Base-by-base conservation (phyloP, 176 grass and related monocot genomes). In the Raddia guianensis region DNA sequence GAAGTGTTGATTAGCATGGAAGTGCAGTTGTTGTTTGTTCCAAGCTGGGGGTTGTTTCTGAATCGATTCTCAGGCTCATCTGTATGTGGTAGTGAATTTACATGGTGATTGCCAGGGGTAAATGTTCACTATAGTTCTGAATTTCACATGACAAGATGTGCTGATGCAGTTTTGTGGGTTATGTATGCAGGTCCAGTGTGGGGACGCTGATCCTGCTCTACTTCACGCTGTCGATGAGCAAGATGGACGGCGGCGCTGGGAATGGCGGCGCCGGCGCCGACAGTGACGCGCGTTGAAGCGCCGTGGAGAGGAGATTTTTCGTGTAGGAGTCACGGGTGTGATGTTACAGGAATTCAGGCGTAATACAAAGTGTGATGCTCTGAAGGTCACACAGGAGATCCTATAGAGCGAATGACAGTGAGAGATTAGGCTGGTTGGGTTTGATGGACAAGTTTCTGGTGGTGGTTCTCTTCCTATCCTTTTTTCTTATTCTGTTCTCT, bases 131-230 rank as follows among this genome's bases (percentile, higher is more conserved):
- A 3, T 7, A 21, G 2, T 40, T 43, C 40, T 49, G 21, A 63
- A 18, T 27, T 49, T 8, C 43, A 33, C 44, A 71, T 9, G 21
- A 33, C 44, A 71, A 5, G 21, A 13, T 53, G 27, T 3, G 67
- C 62, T 84, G 2, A 76, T 66, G 67, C 21, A 6, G 19, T 19
- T 16, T 4, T 20, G 42, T 42, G 35, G 51, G 63, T 32, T 80
- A 16, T 88, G 79, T 85, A 95, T 88, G 79, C 87, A 95, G 93
- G 87, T 95, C 93, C 21, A 90, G 93, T 68, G 89, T 95, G 49
- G 93, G 93, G 8, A 95, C 93, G 42, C 76, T 95, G 74, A 92
- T 95, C 59, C 82, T 95, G 12, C 88, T 97, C 45, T 97, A 97
- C 78, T 91, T 97, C 84, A 93, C 94, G 14, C 84, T 97, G 4